Base-by-base conservation (phyloP, 805 yeast genomes). In the Zygosaccharomyces siamensis region DNA sequence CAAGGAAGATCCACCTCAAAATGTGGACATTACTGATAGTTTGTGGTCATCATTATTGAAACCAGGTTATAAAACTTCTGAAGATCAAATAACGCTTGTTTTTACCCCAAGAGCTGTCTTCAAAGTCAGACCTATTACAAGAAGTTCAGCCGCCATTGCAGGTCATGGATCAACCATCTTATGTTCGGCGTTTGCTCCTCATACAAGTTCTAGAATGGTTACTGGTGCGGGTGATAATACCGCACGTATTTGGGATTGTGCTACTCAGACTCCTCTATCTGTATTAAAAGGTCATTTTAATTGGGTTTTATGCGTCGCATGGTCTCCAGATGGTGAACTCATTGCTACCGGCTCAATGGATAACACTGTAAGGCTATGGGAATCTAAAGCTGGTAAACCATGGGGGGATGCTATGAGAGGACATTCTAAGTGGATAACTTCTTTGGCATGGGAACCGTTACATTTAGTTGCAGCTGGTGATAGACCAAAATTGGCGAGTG, bases 291-390 rank as follows among this genome's bases (percentile, higher is more conserved):
- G 98, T 1, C 99, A 93, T 62, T 72, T 80, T 8, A 89, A 90
- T 70, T 93, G 97, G 97, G 98, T 93, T 5, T 72, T 93, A 39
- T 85, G 95, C 65, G 96, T 86, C 6, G 73, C 86, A 2, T 93
- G 95, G 84, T 84, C 95, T 18, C 97, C 99, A 3, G 86, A 88
- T 66, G 98, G 96, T 23, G 82, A 82, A 53, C 75, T 83, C 61
- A 80, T 93, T 41, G 99, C 99, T 10, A 92, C 99, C 0, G 99
- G 98, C 0, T 83, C 95, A 23, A 89, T 89, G 96, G 99, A 93
- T 63, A 81, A 79, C 61, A 86, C 96, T 3, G 75, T 93, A 20
- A 76, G 96, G 58, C 67, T 93, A 30, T 93, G 98, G 98, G 89
- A 88, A 53, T 76, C 88, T 2, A 72, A 71, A 11, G 77, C 81